Evolutionary conservation across 1,284 basidiomycete species (phyloP).

Genomic region (Tremellales sp.): DNA sequence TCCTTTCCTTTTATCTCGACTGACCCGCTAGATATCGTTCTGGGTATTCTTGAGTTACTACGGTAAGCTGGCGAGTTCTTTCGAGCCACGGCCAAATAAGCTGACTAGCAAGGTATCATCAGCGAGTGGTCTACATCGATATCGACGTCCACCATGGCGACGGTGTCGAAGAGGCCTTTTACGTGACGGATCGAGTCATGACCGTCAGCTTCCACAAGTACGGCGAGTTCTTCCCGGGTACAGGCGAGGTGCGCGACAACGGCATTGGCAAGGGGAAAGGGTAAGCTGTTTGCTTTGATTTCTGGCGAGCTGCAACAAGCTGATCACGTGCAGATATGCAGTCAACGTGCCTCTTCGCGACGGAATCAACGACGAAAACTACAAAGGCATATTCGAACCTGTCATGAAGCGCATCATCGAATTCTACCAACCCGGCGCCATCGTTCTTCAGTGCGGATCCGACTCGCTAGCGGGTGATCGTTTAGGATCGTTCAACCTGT

Average conservation of each 20-base stretch:
- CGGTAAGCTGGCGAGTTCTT: conserved; percentile 59
- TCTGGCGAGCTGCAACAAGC: not conserved
- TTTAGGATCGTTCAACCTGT: conserved; percentile 92
- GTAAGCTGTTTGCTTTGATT: conserved; percentile 11
- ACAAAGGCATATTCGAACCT: conserved; percentile 92
- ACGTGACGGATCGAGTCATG: conserved; percentile 98
- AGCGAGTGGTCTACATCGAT: conserved; percentile 94
- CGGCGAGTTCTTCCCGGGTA: conserved; percentile 98
- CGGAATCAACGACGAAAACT: conserved; percentile 93
- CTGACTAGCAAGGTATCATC: conserved; percentile 65
- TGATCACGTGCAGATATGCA: conserved; percentile 60
- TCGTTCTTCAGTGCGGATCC: conserved; percentile 97
- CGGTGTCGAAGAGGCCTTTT: conserved; percentile 99
- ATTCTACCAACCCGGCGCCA: conserved; percentile 89
- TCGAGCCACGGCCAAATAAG: not conserved
- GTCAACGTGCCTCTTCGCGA: conserved; percentile 94
- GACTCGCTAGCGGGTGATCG: conserved; percentile 97
- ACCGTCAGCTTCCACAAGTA: conserved; percentile 98
- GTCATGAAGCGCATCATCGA: conserved; percentile 95
- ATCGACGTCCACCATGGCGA: conserved; percentile 99
- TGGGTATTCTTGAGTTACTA: conserved; percentile 91
- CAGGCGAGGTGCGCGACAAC: conserved; percentile 89
- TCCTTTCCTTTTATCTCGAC: not conserved
- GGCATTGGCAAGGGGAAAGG: conserved; percentile 90
- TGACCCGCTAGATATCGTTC: conserved; percentile 73